Conservation (phyloP, 2,329 filamentous ascomycete species). For the Drechslera avenae region DNA sequence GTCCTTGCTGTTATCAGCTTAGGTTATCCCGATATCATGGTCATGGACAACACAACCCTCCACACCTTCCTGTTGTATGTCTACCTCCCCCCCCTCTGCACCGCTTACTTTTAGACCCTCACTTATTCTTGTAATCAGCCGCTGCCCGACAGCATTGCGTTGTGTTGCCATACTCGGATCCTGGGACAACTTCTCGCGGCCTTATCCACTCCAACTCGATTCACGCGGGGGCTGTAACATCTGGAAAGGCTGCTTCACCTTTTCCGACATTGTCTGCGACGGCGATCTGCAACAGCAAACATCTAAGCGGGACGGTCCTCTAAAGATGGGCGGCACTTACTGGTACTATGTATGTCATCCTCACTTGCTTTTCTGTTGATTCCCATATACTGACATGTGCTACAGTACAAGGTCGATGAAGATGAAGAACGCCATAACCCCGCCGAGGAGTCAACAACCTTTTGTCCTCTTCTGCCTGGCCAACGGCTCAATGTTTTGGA, state of each 20-base stretch:
- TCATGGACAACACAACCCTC: conserved; percentile 61
- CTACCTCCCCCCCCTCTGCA: conserved; percentile 21
- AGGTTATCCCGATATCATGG: conserved; percentile 31
- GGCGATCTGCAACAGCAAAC: conserved; percentile 62
- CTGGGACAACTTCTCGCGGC: conserved; percentile 89
- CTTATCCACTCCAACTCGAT: conserved; percentile 83
- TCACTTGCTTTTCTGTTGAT: conserved; percentile 21
- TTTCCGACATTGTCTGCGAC: conserved; percentile 84
- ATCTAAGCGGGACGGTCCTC: conserved; percentile 71
- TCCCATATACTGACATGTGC: conserved; percentile 21
- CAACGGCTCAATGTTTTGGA: conserved; percentile 85
- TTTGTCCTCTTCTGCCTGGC: conserved; percentile 85
- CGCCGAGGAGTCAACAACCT: conserved; percentile 72
- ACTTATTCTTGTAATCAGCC: conserved; percentile 37
- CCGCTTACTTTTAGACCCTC: conserved; percentile 20
- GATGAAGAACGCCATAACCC: conserved; percentile 77
- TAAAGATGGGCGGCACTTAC: conserved; percentile 92
- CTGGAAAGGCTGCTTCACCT: conserved; percentile 88
- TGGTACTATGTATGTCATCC: conserved; percentile 86
- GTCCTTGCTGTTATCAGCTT: conserved; percentile 36
- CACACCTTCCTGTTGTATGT: conserved; percentile 63
- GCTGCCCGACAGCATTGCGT: conserved; percentile 55
- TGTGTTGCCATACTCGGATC: conserved; percentile 85
- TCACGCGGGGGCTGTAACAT: conserved; percentile 71
- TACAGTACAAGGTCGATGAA: conserved; percentile 83